Percentiles rank a stretch among this genome's conserved stretches.
Conservation (phyloP, 345 rosid genomes). For the Moricandia moricandioides region DNA sequence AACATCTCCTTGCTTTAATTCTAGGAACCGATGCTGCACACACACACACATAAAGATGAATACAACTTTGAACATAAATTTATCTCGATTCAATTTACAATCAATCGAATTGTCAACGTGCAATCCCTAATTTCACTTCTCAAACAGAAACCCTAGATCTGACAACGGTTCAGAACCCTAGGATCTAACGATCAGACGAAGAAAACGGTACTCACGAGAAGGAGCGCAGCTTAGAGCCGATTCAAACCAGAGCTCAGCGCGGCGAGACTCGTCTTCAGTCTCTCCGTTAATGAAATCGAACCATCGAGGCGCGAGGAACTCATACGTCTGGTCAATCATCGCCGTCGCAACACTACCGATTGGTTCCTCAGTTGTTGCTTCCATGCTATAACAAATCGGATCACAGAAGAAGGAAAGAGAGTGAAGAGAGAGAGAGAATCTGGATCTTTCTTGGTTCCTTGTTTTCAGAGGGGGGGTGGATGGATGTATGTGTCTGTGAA, state of each 20-base stretch:
- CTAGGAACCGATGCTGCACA: slow-evolving; percentile 77
- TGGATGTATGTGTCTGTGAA: slow-evolving; percentile 15
- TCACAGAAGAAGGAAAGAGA: background rate
- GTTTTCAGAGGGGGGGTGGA: slow-evolving; percentile 19
- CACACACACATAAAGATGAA: background rate
- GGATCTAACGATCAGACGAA: background rate
- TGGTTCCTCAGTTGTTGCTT: slow-evolving; percentile 32
- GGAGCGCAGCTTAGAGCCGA: slow-evolving; percentile 72
- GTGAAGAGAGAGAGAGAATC: slow-evolving; percentile 7
- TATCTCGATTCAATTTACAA: background rate
- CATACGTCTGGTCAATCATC: slow-evolving; percentile 65
- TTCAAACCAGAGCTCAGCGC: slow-evolving; percentile 90
- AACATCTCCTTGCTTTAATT: slow-evolving; percentile 72
- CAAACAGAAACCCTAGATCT: slow-evolving; percentile 24
- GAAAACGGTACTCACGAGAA: slow-evolving; percentile 64
- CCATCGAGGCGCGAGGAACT: slow-evolving; percentile 87
- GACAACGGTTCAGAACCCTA: background rate
- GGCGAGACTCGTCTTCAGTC: slow-evolving; percentile 56
- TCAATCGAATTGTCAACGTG: background rate
- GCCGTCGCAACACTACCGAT: slow-evolving; percentile 6
- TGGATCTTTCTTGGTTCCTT: slow-evolving; percentile 15
- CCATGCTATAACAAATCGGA: slow-evolving; percentile 11
- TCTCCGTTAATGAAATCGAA: slow-evolving; percentile 77
- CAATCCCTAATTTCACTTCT: slow-evolving; percentile 5
- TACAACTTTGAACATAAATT: background rate